These are phyloP conservation scores for Penicillium angulare DNA, from an alignment of 495 filamentous ascomycete species.

Conservation along the genomic window DNA sequence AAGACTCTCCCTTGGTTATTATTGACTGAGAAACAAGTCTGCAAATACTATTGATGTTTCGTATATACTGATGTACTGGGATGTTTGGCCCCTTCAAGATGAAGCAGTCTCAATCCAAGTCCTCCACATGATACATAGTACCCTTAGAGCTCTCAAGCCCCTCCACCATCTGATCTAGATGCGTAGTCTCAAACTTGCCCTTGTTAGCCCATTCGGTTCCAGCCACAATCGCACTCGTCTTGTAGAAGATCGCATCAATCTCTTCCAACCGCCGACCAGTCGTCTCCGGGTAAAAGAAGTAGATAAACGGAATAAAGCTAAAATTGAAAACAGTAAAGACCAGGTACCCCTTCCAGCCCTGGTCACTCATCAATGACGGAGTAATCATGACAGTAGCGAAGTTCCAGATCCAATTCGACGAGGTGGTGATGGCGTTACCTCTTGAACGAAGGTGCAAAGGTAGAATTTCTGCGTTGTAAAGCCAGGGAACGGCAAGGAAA, in stretches of 20 bases:
- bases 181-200: too few relatives aligned
- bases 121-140: too few relatives aligned
- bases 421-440: conserved; percentile 68
- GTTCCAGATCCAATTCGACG: conserved; percentile 72
- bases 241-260: conserved; percentile 9
- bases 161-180: too few relatives aligned
- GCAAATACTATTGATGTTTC: too few relatives aligned
- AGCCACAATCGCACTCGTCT: too few relatives aligned
- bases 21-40: too few relatives aligned
- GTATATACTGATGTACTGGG: too few relatives aligned
- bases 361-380: conserved; percentile 57
- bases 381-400: conserved; percentile 73
- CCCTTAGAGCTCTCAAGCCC: too few relatives aligned
- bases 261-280: conserved; percentile 3
- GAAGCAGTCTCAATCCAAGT: too few relatives aligned
- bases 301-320: conserved; percentile 8
- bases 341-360: conserved; percentile 70
- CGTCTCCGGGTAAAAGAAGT: conserved; percentile 10
- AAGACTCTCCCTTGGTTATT: too few relatives aligned
- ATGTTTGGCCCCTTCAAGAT: too few relatives aligned
- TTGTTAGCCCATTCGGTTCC: too few relatives aligned
- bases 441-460: conserved; percentile 64
- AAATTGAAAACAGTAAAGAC: conserved; percentile 54
- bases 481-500: conserved; percentile 57
- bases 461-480: conserved; percentile 63